Evolutionary conservation across 768 basidiomycete genomes (phyloP), one percentile per base, ranked within the genome.

Genomic region (Rhizopogon roseolus): DNA sequence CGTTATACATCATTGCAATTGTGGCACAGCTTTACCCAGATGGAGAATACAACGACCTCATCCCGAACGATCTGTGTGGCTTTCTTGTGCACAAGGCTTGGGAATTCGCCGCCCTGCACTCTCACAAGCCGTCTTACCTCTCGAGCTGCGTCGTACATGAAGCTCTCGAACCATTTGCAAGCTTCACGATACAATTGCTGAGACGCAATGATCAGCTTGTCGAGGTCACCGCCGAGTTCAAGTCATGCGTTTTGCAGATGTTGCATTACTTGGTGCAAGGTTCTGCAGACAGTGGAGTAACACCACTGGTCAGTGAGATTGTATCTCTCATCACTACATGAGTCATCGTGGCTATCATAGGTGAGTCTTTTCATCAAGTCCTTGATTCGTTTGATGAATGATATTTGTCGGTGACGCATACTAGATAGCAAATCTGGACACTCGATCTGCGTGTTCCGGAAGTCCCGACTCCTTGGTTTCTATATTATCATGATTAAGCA

Each of bases 21-120:
- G 40, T 51, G 8, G 49, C 49, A 37, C 32, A 22, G 13, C 51
- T 52, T 3, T 14, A 22, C 16, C 22, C 32, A 41, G 32, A 52
- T 41, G 50, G 17, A 32, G 45, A 36, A 45, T 16, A 37, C 17
- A 5, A 16, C 22, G 13, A 48, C 13, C 49, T 38, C 17, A 19
- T 46, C 45, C 54, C 34, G 11, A 9, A 29, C 6, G 49, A 54
- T 28, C 49, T 54, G 6, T 54, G 44, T 36, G 29, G 53, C 36
- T 36, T 48, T 32, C 29, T 54, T 49, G 22, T 54, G 16, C 49
- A 52, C 54, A 37, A 41, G 14, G 54, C 54, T 36, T 54, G 54
- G 54, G 36, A 22, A 6, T 54, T 52, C 22, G 32, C 41, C 16
- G 49, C 49, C n/a, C 32, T 52, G 13, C 29, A 41, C 17, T 52